Base-by-base conservation (phyloP, 2,329 filamentous ascomycete species). In the Xylariaceae sp. region DNA sequence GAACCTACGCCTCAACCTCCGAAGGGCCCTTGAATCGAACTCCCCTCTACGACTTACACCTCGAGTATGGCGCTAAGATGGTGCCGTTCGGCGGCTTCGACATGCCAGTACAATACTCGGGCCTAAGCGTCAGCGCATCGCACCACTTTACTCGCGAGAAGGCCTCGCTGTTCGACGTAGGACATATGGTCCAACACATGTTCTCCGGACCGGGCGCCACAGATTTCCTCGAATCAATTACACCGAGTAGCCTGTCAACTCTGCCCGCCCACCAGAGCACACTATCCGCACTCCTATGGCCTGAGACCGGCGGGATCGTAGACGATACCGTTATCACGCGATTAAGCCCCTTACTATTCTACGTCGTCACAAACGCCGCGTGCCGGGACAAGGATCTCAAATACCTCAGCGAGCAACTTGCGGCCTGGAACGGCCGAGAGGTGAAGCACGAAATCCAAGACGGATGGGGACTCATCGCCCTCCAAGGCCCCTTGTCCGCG, bases 361-460 rank as follows among this genome's bases (percentile, higher is more conserved):
- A 96, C 71, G 84, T 97, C 50, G 94, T 99, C 53, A 95, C 91
- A 56, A 99, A 99, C 68, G 94, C 92, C 22, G 94, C 84, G 35
- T 96, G 91, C 70, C 80, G 90, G 47, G 86, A 90, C 42, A 96
- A 96, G 73, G 92, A 97, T 70, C 76, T 87, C 53, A 80, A 76
- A 45, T 97, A 91, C 69, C 72, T 99, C 17, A 75, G 75, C 40
- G 75, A 81, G 52, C 82, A 95, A 68, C 78, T 96, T 45, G 73
- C 76, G 11, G 72, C 73, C 41, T 85, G 82, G 69, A 76, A 78
- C 53, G 76, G 77, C 46, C 76, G 78, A 51, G 61, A 82, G 54
- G 78, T 88, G 44, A 73, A 75, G 43, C 92, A 89, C 84, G 77
- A 84, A 44, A 77, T 89, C 11, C 74, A 91, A 42, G 78, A 86